Percentiles rank a stretch among this genome's conserved stretches.
Evolutionary conservation across 805 yeast species (phyloP).

Genomic region (Saccharomyces eubayanus): DNA sequence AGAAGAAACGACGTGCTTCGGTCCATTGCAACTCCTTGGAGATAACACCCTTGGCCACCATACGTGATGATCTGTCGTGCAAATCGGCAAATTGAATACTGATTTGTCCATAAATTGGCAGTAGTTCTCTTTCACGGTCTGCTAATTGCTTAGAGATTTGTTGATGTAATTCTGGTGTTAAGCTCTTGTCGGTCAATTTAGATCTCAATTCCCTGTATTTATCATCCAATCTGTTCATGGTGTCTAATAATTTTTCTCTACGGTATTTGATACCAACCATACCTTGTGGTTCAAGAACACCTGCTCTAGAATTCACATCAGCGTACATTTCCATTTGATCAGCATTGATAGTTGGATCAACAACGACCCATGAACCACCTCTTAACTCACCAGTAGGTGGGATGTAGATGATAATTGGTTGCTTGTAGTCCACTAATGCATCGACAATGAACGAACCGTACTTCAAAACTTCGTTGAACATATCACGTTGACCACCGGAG

Average conservation of each 20-base stretch:
- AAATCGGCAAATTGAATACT: conserved; percentile 95
- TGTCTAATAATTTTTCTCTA: conserved; percentile 81
- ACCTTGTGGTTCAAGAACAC: conserved; percentile 98
- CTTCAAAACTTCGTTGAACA: conserved; percentile 96
- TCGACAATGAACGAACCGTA: conserved; percentile 96
- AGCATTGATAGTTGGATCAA: conserved; percentile 92
- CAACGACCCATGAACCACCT: conserved; percentile 99
- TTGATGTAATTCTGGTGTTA: conserved; percentile 58
- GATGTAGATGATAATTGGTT: conserved; percentile 92
- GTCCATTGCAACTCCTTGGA: conserved; percentile 79
- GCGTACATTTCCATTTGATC: conserved; percentile 99
- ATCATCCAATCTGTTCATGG: conserved; percentile 84
- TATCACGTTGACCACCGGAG: conserved; percentile 99
- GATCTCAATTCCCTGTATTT: conserved; percentile 61
- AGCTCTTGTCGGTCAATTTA: conserved; percentile 44
- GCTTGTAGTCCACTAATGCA: conserved; percentile 90
- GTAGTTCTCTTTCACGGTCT: conserved; percentile 68
- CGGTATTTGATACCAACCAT: conserved; percentile 98
- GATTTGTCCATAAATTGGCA: conserved; percentile 87
- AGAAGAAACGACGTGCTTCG: conserved; percentile 88
- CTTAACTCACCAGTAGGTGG: conserved; percentile 98
- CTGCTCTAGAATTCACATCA: conserved; percentile 89
- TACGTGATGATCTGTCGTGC: conserved; percentile 95
- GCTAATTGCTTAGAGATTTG: conserved; percentile 55
- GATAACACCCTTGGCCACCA: conserved; percentile 90